Base-by-base conservation (phyloP, 345 rosid genomes). In the Boechera stricta region DNA sequence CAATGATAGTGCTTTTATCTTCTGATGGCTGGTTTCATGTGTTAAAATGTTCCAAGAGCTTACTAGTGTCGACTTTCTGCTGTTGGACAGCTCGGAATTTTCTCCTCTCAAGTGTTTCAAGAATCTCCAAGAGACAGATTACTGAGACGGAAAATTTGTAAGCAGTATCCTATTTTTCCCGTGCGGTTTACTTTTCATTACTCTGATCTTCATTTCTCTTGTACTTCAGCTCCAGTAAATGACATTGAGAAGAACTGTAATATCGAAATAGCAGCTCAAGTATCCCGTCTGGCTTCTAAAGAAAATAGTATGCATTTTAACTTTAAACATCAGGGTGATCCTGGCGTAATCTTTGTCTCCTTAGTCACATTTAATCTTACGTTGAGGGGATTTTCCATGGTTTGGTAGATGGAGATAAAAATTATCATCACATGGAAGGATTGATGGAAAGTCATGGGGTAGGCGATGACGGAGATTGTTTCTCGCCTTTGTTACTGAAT, bases 81-180 rank as follows among this genome's bases (percentile, higher is more conserved):
- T 76, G 44, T 81, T 81, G 62, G 76, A 81, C 90, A 95, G 98
- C 99, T 95, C 51, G 99, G 98, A 84, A 96, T 92, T 53, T 92
- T 95, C 84, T 95, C 97, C 49, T 95, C 99, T 69, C 99, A 95
- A 75, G 97, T 95, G 44, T 89, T 95, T 83, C 98, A 92, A 87
- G 98, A 90, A 79, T 89, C 97, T 77, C 85, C 97, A 4, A 83
- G 85, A 65, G 94, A 87, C 41, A 92, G 87, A 82, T 83, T 89
- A 76, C 86, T 92, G 98, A 88, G 86, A 80, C 85, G 86, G 72
- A 91, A 92, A 83, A 83, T 85, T 77, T 95, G 99, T 92, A 90
- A 73, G 82, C 59, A 44, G 65, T 31, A 36, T 55, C 74, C 10
- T 44, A 21, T 32, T 12, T 51, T 61, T 63, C 6, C 45, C 0